phyloP scores from a whole-genome alignment of 257 asterid species.

The Mentha longifolia region DNA sequence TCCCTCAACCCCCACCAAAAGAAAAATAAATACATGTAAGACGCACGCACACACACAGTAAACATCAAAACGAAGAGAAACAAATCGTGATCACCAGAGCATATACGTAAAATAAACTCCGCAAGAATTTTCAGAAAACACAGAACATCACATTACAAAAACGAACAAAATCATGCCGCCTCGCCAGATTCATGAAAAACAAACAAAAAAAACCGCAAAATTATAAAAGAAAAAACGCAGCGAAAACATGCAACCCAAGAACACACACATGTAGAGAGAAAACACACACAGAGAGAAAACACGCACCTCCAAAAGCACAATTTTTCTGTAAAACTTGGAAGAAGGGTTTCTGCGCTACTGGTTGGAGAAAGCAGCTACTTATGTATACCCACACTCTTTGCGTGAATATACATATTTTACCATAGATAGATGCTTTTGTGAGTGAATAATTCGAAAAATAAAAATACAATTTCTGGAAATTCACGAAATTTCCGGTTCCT shows the following conservation, averaged over 20 bases:
- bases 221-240: background rate
- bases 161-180: background rate
- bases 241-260: background rate
- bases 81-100: background rate
- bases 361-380: background rate
- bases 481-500: too few species aligned
- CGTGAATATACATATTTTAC: background rate
- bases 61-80: background rate
- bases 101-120: background rate
- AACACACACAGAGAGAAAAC: too few species aligned
- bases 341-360: background rate
- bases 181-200: background rate
- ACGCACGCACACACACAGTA: background rate
- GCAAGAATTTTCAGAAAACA: background rate
- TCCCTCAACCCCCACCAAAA: background rate
- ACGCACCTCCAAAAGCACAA: background rate
- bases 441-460: too few species aligned
- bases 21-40: background rate
- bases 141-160: background rate
- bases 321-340: background rate
- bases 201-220: background rate
- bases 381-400: background rate
- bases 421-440: too few species aligned
- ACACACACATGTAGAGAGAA: background rate
- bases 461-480: too few species aligned